Evolutionary conservation across 176 grass and related monocot species (phyloP).

Genomic region (Carex pumila): DNA sequence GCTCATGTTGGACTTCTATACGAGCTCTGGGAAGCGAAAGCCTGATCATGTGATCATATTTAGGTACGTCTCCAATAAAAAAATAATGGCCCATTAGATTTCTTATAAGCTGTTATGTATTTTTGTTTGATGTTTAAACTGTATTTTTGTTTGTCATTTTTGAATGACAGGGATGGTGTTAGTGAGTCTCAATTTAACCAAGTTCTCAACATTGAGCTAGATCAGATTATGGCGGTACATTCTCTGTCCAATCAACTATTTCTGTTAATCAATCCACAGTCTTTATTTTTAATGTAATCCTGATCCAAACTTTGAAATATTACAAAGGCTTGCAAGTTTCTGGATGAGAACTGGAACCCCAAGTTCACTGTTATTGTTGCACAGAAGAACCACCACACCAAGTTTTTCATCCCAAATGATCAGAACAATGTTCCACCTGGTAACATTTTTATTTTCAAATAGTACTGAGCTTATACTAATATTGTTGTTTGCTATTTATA

Average conservation of each 20-base stretch:
- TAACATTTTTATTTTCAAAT: slow-evolving; percentile 16
- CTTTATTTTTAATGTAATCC: slow-evolving; percentile 17
- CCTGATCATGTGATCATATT: slow-evolving; percentile 85
- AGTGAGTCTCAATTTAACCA: slow-evolving; percentile 83
- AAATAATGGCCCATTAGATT: background rate
- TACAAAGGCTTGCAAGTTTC: slow-evolving; percentile 68
- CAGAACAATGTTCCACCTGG: slow-evolving; percentile 79
- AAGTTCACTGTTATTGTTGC: slow-evolving; percentile 86
- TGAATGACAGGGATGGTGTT: slow-evolving; percentile 65
- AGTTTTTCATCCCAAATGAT: slow-evolving; percentile 53
- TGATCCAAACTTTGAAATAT: background rate
- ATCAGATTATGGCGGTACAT: slow-evolving; percentile 86
- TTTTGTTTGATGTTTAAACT: background rate
- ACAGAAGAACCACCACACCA: slow-evolving; percentile 90
- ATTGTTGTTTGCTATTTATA: background rate
- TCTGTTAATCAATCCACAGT: background rate
- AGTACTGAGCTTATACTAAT: background rate
- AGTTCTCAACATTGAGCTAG: slow-evolving; percentile 77
- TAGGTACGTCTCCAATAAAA: slow-evolving; percentile 22
- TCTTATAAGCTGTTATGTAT: background rate
- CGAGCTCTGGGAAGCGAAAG: slow-evolving; percentile 68
- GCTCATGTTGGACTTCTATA: slow-evolving; percentile 70
- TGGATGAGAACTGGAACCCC: slow-evolving; percentile 67
- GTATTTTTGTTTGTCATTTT: background rate
- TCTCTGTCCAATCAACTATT: slow-evolving; percentile 1